phyloP scores from a whole-genome alignment of 2,329 filamentous ascomycete genomes.

The Scortechinia acanthostroma region DNA sequence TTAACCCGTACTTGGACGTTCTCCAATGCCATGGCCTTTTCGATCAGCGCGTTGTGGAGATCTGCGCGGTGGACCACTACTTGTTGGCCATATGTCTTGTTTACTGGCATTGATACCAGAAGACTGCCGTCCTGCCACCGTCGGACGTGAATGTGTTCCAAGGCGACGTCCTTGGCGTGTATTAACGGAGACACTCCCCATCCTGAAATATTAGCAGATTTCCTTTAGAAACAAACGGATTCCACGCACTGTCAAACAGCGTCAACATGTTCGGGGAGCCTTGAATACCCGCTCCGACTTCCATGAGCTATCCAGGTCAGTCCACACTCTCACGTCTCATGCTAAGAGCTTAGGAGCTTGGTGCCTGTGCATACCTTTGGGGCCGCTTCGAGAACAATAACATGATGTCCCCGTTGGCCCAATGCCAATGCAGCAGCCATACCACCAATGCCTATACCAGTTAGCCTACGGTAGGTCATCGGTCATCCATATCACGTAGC shows the following conservation, averaged over 20 bases:
- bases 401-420: conserved; percentile 19
- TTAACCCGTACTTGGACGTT: conserved; percentile 5
- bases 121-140: conserved; percentile 21
- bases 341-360: conserved; percentile 4
- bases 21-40: conserved; percentile 5
- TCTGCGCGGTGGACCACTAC: conserved; percentile 7
- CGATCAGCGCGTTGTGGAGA: conserved; percentile 7
- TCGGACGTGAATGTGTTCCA: conserved; percentile 22
- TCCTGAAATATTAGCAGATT: conserved; percentile 9
- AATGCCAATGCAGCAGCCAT: conserved; percentile 22
- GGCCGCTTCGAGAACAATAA: conserved; percentile 19
- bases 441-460: conserved; percentile 24
- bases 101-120: conserved; percentile 19
- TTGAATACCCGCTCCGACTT: neutral
- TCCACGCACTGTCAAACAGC: conserved; percentile 9
- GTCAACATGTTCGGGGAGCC: neutral
- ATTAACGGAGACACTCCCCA: conserved; percentile 22
- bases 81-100: conserved; percentile 2
- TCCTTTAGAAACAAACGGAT: neutral
- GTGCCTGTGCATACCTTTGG: conserved; percentile 14
- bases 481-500: conserved; percentile 2
- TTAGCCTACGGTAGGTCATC: conserved; percentile 4
- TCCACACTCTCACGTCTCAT: too few relatives aligned
- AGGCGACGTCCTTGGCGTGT: conserved; percentile 18
- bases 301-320: neutral